These are phyloP conservation scores for Cystobasidium onofrii DNA, from an alignment of 768 basidiomycete genomes.

Conservation along the genomic window DNA sequence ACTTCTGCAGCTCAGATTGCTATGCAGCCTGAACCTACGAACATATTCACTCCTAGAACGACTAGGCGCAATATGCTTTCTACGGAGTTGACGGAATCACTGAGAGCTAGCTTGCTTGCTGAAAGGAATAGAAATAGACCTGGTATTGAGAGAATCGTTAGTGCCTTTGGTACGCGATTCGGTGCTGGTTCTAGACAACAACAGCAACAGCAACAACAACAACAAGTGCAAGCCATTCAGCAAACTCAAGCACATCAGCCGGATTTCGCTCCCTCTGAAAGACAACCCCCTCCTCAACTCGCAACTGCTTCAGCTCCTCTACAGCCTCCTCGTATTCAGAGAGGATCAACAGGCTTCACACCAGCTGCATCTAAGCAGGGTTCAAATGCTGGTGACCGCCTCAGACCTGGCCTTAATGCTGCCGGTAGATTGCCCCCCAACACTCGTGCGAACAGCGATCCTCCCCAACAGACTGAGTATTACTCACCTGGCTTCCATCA, in stretches of 20 bases:
- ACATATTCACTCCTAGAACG: slow-evolving; percentile 69
- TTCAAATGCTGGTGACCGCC: background rate
- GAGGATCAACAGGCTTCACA: slow-evolving; percentile 2
- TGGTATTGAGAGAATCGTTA: background rate
- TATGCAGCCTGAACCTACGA: background rate
- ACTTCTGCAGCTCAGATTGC: slow-evolving; percentile 52
- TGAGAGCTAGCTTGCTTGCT: slow-evolving; percentile 73
- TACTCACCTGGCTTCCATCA: slow-evolving; percentile 31
- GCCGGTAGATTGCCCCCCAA: background rate
- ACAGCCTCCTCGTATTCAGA: background rate
- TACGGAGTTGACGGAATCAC: slow-evolving; percentile 73
- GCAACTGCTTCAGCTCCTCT: background rate
- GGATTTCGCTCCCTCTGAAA: background rate
- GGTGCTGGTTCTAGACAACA: background rate
- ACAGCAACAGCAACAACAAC: background rate
- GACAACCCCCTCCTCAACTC: background rate
- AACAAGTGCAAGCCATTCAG: background rate
- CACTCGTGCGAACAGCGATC: background rate
- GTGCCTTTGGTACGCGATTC: background rate
- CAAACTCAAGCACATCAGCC: background rate
- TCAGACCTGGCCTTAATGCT: background rate
- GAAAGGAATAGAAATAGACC: slow-evolving; percentile 47
- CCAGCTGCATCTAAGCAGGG: background rate
- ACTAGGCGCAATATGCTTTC: slow-evolving; percentile 75
- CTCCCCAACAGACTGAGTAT: slow-evolving; percentile 12